Evolutionary conservation across 805 yeast genomes (phyloP), one percentile per base, ranked within the genome.

Genomic region (Schwanniomyces sp.): DNA sequence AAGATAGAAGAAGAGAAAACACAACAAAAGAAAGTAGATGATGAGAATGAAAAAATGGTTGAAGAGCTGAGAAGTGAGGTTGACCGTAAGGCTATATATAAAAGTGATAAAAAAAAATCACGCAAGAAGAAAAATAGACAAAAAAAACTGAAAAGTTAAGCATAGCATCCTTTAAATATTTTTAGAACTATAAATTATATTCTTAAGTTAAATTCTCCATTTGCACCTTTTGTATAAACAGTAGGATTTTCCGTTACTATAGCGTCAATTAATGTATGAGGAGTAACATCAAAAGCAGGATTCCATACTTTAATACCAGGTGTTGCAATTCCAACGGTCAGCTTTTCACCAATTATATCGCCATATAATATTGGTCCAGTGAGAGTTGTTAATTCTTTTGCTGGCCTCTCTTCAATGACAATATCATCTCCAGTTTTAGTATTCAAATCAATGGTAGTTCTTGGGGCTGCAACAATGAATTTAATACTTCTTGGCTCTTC

Each of bases 281-380:
- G 96, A 3, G 98, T 90, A 12, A 94, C 90, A 61, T 92, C 99
- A 59, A 92, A 92, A 0, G 97, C 86, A 0, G 99, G 99, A 59
- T 94, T 94, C 97, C 97, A 92, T 1, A 91, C 96, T 4, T 76
- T 70, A 28, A 91, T 85, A 0, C 86, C 87, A 1, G 87, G 86
- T 3, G 98, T 94, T 1, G 97, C 96, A 48, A 86, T 79, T 34
- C 88, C 86, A 11, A 91, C 86, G 16, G 82, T 82, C 1, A 78
- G 27, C 49, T 72, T 59, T 39, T 67, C 62, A 47, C 75, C 70
- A 47, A 66, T 50, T 43, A 70, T 55, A 45, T 59, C 41, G 63
- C 34, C 68, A 41, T 53, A 51, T 34, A 62, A 56, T 14, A 51
- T 53, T 7, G 70, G 73, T 25, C 98, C 98, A 50, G 80, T 78